Evolutionary conservation across 495 filamentous ascomycete species (phyloP).

Genomic region (Neurospora terricola): DNA sequence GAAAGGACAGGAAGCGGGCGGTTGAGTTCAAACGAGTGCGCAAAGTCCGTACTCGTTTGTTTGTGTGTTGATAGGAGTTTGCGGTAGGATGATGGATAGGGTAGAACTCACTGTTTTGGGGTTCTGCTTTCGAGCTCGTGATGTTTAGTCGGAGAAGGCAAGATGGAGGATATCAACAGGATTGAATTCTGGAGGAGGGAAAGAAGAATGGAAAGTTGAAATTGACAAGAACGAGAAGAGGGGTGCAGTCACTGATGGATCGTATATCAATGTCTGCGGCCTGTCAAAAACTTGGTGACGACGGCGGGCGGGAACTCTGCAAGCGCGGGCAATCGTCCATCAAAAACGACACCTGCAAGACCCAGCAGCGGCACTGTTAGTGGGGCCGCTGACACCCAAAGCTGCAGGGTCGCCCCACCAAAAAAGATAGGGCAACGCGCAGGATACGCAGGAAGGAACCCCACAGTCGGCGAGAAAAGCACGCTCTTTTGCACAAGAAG

Average conservation of each 20-base stretch:
- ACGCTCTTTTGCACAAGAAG: background rate
- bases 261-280: background rate
- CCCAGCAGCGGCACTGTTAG: background rate
- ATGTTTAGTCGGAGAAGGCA: background rate
- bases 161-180: background rate
- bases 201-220: background rate
- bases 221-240: background rate
- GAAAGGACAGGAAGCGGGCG: background rate
- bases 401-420: background rate
- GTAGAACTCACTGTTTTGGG: background rate
- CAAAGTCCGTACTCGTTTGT: background rate
- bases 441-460: background rate
- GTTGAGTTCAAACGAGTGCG: background rate
- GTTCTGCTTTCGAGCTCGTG: background rate
- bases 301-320: background rate
- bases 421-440: background rate
- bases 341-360: slow-evolving; percentile 8
- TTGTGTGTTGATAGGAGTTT: background rate
- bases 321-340: background rate
- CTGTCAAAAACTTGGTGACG: background rate
- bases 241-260: background rate
- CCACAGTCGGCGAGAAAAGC: background rate
- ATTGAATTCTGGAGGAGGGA: background rate
- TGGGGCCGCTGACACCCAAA: background rate
- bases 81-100: background rate